Conservation (phyloP, 2,329 filamentous ascomycete genomes). For the Alternaria solani region DNA sequence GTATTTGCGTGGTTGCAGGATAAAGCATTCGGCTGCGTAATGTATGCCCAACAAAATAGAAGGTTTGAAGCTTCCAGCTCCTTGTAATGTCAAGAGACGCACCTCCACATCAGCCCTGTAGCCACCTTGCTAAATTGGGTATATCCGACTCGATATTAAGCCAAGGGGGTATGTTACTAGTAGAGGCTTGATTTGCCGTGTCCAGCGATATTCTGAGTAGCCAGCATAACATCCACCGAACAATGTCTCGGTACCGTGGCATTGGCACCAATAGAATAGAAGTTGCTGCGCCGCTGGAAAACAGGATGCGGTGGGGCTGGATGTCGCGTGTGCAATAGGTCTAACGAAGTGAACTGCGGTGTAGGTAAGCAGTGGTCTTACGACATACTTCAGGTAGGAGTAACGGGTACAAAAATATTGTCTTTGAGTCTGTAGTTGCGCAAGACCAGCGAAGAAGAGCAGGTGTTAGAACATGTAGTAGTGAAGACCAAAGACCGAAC, state of each 20-base stretch:
- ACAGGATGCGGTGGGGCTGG: background rate
- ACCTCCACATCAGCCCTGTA: background rate
- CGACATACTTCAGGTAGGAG: background rate
- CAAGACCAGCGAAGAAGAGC: background rate
- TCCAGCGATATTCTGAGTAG: background rate
- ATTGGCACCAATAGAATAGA: background rate
- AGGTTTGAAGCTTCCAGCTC: background rate
- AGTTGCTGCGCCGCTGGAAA: background rate
- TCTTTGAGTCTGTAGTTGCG: background rate
- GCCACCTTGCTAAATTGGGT: background rate
- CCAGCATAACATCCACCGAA: constrained; percentile 6
- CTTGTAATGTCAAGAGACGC: background rate
- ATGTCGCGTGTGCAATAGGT: background rate
- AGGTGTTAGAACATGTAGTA: background rate
- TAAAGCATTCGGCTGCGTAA: background rate
- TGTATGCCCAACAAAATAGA: background rate
- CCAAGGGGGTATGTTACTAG: constrained; percentile 20
- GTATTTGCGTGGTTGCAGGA: background rate
- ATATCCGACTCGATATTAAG: background rate
- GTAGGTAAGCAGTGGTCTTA: constrained; percentile 1
- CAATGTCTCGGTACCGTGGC: background rate
- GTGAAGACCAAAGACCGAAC: background rate
- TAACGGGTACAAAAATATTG: background rate
- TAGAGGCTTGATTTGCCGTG: background rate
- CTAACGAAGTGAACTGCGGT: background rate